Conservation (phyloP, 768 basidiomycete species). For the Lactifluus subvellereus region DNA sequence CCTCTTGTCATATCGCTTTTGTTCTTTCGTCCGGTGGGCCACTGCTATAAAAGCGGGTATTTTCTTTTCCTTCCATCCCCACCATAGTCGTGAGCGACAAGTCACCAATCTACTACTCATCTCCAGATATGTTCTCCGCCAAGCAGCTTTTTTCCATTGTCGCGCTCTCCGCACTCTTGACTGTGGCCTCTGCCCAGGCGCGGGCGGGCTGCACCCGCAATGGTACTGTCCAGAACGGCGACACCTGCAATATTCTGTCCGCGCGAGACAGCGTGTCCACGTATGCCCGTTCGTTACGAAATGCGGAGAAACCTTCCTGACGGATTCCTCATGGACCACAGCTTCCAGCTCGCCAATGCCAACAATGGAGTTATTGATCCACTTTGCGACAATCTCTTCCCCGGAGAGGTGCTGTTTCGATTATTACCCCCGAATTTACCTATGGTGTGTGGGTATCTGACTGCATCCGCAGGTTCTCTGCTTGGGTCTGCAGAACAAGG, state of each 20-base stretch:
- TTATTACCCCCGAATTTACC: no score
- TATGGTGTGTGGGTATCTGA: background rate
- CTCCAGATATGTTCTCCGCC: background rate
- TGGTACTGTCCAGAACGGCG: conserved; percentile 45
- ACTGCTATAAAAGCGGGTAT: no score
- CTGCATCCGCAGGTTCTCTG: conserved; percentile 35
- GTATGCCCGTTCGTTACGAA: conserved; percentile 27
- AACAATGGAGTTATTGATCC: conserved; percentile 45
- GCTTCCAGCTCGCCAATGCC: conserved; percentile 54
- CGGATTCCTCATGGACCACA: conserved; percentile 23
- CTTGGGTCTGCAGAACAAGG: conserved; percentile 49
- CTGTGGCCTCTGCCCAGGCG: background rate
- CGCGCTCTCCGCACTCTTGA: conserved; percentile 3
- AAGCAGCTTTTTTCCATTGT: conserved; percentile 3
- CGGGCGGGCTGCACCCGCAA: conserved; percentile 41
- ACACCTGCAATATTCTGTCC: conserved; percentile 54
- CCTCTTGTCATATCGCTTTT: no score
- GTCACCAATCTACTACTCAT: no score
- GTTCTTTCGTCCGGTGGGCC: no score
- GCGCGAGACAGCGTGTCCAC: conserved; percentile 42
- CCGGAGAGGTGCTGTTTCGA: conserved; percentile 38
- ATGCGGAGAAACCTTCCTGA: background rate
- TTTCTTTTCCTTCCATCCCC: no score
- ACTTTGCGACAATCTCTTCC: conserved; percentile 45
- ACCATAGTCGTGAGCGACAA: no score